Evolutionary conservation across 2,329 filamentous ascomycete genomes (phyloP).

Genomic region (Cytospora piceicola): DNA sequence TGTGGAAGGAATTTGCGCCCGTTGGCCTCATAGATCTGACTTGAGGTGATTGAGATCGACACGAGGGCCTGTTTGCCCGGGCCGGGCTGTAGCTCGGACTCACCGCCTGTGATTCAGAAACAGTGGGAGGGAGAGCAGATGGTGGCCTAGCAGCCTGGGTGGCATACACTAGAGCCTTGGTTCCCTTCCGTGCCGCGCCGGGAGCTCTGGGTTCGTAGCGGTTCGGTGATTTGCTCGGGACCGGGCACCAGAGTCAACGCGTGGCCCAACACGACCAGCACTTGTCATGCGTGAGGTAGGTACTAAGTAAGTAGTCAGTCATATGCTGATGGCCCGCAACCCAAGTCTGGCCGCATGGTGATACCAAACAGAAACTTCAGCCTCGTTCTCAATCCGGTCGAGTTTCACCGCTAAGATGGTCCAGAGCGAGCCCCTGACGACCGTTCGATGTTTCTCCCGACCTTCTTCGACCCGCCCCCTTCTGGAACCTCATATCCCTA

Average conservation of each 20-base stretch:
- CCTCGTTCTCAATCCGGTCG: not conserved
- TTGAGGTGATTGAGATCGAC: not conserved
- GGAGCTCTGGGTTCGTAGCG: not conserved
- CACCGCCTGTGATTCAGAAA: constrained; percentile 1
- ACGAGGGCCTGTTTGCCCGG: not conserved
- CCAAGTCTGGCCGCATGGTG: not conserved
- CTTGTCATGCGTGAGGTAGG: not conserved
- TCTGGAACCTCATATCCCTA: not conserved
- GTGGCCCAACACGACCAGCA: not conserved
- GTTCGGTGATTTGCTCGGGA: not conserved
- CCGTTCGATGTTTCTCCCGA: not conserved
- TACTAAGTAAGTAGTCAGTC: too few relatives aligned
- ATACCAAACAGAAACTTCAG: not conserved
- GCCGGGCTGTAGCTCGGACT: not conserved
- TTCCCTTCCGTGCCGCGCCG: not conserved
- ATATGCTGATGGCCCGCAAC: not conserved
- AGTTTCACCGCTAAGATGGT: not conserved
- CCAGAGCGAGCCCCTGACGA: not conserved
- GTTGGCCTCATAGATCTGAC: not conserved
- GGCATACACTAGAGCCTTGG: not conserved
- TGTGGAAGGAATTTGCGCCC: not conserved
- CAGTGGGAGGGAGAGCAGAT: too few relatives aligned
- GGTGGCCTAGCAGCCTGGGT: too few relatives aligned
- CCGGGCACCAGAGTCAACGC: not conserved
- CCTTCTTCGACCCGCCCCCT: not conserved